These are phyloP conservation scores for Naegleria gruberi DNA, from an alignment of 208 protist genomes.

Conservation along the genomic window DNA sequence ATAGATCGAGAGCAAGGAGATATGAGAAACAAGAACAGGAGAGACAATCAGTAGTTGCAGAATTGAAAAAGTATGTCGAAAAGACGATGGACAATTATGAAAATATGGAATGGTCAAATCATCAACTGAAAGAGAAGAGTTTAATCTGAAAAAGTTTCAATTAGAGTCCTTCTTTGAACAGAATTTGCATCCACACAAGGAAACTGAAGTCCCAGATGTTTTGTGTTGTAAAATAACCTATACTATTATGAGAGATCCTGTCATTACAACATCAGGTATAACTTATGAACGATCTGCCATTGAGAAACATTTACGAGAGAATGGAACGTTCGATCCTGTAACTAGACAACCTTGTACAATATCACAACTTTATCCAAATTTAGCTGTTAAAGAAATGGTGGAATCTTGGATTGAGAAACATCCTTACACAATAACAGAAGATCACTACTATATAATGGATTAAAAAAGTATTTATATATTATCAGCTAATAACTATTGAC, in stretches of 20 bases:
- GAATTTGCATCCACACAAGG: not conserved
- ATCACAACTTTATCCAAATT: not conserved
- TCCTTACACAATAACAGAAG: not conserved
- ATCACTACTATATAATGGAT: not conserved
- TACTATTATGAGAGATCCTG: constrained; percentile 7
- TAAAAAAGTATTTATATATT: no score
- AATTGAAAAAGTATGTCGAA: not conserved
- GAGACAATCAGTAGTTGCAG: no score
- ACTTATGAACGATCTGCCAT: not conserved
- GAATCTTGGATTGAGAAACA: not conserved
- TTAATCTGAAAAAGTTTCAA: not conserved
- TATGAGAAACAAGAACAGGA: not conserved
- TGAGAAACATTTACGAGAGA: not conserved
- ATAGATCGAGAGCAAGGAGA: not conserved
- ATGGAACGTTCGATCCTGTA: not conserved
- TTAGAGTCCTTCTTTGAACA: not conserved
- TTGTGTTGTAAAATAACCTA: constrained; percentile 19
- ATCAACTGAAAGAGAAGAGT: not conserved
- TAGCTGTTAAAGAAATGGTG: not conserved
- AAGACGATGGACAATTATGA: not conserved
- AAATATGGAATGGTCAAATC: not conserved
- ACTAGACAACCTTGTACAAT: not conserved
- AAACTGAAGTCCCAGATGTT: not conserved
- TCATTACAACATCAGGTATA: not conserved
- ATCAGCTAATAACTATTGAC: no score